Conservation (phyloP, 257 asterid genomes). For the Dorcoceras hygrometricum region DNA sequence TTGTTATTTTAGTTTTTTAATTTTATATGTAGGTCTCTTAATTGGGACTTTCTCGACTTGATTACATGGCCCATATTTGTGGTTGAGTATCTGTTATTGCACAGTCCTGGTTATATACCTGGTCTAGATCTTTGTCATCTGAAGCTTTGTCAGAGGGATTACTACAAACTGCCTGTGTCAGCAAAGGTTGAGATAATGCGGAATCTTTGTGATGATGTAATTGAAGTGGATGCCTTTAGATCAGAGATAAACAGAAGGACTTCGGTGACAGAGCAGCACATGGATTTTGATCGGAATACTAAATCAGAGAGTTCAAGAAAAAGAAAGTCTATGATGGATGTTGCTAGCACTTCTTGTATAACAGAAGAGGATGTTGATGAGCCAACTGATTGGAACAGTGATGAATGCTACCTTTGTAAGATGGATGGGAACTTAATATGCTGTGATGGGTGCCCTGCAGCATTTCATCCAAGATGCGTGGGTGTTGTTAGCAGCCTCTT, state of each 20-base stretch:
- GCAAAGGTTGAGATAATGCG: constrained; percentile 74
- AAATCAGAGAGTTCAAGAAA: constrained; percentile 50
- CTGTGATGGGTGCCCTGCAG: constrained; percentile 99
- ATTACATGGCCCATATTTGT: constrained; percentile 92
- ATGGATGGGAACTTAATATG: constrained; percentile 95
- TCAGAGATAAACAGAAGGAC: constrained; percentile 74
- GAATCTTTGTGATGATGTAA: constrained; percentile 88
- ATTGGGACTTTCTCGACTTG: constrained; percentile 91
- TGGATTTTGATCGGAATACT: constrained; percentile 45
- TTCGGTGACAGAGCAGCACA: constrained; percentile 43
- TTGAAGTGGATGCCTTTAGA: constrained; percentile 68
- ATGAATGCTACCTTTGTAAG: constrained; percentile 94
- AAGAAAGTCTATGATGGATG: constrained; percentile 51
- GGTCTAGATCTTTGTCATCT: constrained; percentile 54
- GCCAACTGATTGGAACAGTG: constrained; percentile 68
- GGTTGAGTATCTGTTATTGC: constrained; percentile 74
- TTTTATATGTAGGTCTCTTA: constrained; percentile 58
- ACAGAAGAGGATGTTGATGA: constrained; percentile 59
- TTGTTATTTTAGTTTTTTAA: constrained; percentile 25
- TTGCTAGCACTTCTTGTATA: constrained; percentile 54
- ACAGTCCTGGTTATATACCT: constrained; percentile 58
- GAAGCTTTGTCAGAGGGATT: constrained; percentile 57
- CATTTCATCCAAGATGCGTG: constrained; percentile 90
- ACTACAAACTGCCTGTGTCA: constrained; percentile 59
- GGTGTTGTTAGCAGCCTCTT: constrained; percentile 75